Evolutionary conservation across 2,329 filamentous ascomycete genomes (phyloP), one percentile per base, ranked within the genome.

Genomic region (Diaporthe sp.): DNA sequence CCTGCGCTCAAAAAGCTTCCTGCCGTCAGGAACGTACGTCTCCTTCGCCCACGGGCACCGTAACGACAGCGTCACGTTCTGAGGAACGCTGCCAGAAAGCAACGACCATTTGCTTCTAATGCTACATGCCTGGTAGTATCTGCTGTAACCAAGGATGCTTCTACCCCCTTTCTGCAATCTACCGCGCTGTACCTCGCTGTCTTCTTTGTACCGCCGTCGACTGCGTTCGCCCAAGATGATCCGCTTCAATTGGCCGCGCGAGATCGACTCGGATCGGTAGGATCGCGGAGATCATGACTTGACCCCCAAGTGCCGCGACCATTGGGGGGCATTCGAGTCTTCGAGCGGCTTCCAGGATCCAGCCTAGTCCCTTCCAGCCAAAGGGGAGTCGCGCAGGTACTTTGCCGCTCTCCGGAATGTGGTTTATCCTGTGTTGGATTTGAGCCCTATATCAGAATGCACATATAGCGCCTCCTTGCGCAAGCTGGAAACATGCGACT

Each of bases 401-500:
- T 44, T 19, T 49, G 22, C 42, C 34, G 39, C 25, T 13, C 8
- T 19, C 58, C 53, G 69, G 69, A 61, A 72, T 62, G 44, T 62
- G 57, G 44, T 53, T 42, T 55, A 49, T n/a, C 59, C 31, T 62
- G 46, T 37, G 46, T 31, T 44, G 46, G 59, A 34, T n/a, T 34
- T n/a, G n/a, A 51, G 59, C 70, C 71, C 46, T 73, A 55, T 73
- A 57, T 25, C 44, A 51, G 42, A 19, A 25, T 22, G 69, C 70
- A 62, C 70, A 51, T 53, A 61, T 72, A 53, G 22, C 31, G 46
- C 70, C 34, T 44, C 58, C 39, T 65, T 65, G 59, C 37, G 78
- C 77, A 77, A 76, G 77, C 76, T 77, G 77, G 77, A 78, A 76
- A 76, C 77, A 80, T 79, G 79, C 78, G 77, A 78, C 78, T 73